phyloP scores from a whole-genome alignment of 2,329 filamentous ascomycete species.

The Arthrobotrys sphaeroides region DNA sequence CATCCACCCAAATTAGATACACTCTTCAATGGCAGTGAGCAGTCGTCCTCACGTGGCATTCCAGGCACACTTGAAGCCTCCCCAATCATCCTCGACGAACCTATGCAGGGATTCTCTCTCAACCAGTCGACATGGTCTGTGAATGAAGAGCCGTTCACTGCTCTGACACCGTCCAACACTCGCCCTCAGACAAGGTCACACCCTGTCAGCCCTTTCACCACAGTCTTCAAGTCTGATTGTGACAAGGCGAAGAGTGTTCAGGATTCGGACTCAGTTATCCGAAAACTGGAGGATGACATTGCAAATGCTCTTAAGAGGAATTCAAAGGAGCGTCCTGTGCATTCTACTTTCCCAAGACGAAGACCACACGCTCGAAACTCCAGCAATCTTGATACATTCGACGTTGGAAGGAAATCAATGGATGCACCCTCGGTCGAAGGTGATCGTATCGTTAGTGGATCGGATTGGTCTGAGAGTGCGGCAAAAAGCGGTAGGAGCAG shows the following conservation, averaged over 20 bases:
- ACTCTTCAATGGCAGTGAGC: constrained; percentile 43
- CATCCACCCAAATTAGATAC: constrained; percentile 51
- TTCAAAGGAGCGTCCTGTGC: constrained; percentile 46
- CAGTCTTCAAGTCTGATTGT: constrained; percentile 26
- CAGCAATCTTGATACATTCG: constrained; percentile 50
- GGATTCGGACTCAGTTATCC: constrained; percentile 45
- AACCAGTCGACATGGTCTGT: constrained; percentile 45
- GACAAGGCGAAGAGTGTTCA: constrained; percentile 17
- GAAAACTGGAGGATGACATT: constrained; percentile 45
- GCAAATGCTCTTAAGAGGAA: constrained; percentile 49
- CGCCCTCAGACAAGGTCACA: constrained; percentile 50
- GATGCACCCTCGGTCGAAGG: constrained; percentile 50
- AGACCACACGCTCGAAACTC: constrained; percentile 49
- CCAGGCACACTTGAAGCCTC: constrained; percentile 41
- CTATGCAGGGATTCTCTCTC: constrained; percentile 39
- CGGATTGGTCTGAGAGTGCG: constrained; percentile 50
- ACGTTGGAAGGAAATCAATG: constrained; percentile 44
- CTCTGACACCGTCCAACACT: constrained; percentile 40
- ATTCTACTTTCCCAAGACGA: constrained; percentile 48
- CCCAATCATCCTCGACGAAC: constrained; percentile 49
- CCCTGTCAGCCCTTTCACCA: constrained; percentile 48
- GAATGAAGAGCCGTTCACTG: constrained; percentile 32
- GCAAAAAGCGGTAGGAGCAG: constrained; percentile 50
- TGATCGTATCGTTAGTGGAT: constrained; percentile 48
- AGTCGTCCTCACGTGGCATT: constrained; percentile 36